Conservation (phyloP, 2,329 filamentous ascomycete species). For the Plenodomus biglobosus region DNA sequence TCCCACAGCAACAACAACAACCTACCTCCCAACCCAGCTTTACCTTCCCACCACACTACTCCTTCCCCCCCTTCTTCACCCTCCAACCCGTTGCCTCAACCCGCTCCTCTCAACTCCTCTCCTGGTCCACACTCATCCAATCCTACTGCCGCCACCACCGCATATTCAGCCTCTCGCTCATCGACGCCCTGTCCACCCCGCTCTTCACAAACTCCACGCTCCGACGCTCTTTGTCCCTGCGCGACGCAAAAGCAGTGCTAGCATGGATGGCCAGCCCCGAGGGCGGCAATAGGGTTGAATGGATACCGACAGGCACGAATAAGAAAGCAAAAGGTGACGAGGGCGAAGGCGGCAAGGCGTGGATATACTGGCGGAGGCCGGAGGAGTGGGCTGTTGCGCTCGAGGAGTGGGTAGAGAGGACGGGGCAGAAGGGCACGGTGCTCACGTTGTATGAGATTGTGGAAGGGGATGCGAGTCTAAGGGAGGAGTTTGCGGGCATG, state of each 20-base stretch:
- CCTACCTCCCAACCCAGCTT: constrained; percentile 29
- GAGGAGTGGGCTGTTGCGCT: constrained; percentile 87
- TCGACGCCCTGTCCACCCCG: constrained; percentile 55
- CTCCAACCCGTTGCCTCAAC: constrained; percentile 74
- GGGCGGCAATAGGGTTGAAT: constrained; percentile 65
- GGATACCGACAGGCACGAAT: constrained; percentile 47
- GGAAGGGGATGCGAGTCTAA: constrained; percentile 77
- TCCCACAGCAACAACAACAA: constrained; percentile 9
- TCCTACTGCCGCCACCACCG: constrained; percentile 78
- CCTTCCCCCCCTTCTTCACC: constrained; percentile 84
- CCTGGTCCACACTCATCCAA: constrained; percentile 86
- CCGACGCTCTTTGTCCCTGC: constrained; percentile 51
- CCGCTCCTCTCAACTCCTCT: constrained; percentile 72
- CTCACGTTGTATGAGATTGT: constrained; percentile 90
- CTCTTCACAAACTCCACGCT: constrained; percentile 57
- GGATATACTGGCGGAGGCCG: constrained; percentile 81
- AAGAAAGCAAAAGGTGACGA: constrained; percentile 26
- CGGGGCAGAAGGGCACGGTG: constrained; percentile 84
- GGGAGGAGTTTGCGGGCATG: constrained; percentile 78
- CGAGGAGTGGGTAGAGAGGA: constrained; percentile 79
- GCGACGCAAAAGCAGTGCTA: constrained; percentile 57
- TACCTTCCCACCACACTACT: constrained; percentile 57
- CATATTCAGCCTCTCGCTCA: constrained; percentile 72
- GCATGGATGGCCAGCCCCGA: constrained; percentile 58
- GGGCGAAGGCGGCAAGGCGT: constrained; percentile 50